Evolutionary conservation across 768 basidiomycete genomes (phyloP), one percentile per base, ranked within the genome.

Genomic region (Lyophyllum decastes): DNA sequence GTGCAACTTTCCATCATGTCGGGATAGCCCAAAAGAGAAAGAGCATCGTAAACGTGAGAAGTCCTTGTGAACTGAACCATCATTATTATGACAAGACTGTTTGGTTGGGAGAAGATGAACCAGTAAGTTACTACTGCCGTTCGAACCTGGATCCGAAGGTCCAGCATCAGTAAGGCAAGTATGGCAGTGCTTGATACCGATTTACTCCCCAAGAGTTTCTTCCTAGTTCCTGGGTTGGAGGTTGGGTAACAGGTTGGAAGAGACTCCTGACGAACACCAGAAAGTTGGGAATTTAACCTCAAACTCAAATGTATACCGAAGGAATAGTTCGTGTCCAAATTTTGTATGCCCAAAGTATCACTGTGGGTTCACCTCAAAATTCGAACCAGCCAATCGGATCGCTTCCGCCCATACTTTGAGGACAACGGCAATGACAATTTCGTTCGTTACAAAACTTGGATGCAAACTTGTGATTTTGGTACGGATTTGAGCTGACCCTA

Each of bases 21-120:
- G 64, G 66, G 61, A 60, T 57, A 22, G 55, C 41, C 64, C 49
- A 60, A 57, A 72, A 65, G 60, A 62, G 62, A 62, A 66, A 66
- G 56, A 38, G 38, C 7, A 43, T 56, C 51, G 41, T 41, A 48
- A 64, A 61, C 66, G 64, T 67, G 65, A 55, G 61, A 64, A 54
- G 41, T 17, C 41, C 55, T 47, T 56, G 46, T 58, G 59, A 61
- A 55, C 54, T 51, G 27, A 49, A 45, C 27, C 38, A 57, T 52
- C 52, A 60, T 55, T 49, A 54, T 58, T 43, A 48, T 52, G 38
- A 46, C 52, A 57, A 49, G 46, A 12, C 27, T 6, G 19, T 33
- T 46, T 33, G 5, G 11, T 4, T 38, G 6, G 11, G 5, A 35
- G 40, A 41, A 25, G 45, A 41, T 40, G 27, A 46, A 51, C 38